These are phyloP conservation scores for Mrakia frigida DNA, from an alignment of 768 basidiomycete genomes.

Conservation along the genomic window DNA sequence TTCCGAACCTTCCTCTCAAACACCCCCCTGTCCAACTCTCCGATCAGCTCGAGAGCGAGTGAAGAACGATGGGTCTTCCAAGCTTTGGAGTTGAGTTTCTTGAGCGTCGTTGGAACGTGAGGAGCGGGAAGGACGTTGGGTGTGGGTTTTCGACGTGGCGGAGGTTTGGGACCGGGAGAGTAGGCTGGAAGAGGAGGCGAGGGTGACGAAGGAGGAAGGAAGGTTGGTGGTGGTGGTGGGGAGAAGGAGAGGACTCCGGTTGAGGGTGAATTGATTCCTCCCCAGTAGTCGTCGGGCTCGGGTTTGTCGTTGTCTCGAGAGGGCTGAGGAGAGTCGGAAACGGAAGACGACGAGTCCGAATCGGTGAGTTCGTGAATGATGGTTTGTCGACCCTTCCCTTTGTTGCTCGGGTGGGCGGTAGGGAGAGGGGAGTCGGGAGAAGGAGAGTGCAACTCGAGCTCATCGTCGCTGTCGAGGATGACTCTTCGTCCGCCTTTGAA, in stretches of 20 bases:
- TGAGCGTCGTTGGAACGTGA: background rate
- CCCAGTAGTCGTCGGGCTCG: background rate
- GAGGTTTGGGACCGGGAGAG: background rate
- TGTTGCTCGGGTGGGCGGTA: background rate
- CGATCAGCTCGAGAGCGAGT: conserved; percentile 18
- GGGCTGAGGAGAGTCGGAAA: background rate
- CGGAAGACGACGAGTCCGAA: background rate
- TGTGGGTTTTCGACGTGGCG: background rate
- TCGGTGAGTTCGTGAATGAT: background rate
- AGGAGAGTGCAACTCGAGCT: background rate
- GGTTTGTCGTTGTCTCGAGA: background rate
- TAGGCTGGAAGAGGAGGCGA: background rate
- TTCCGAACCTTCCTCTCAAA: conserved; percentile 7
- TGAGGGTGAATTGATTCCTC: background rate
- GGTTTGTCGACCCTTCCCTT: background rate
- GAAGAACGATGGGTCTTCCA: conserved; percentile 28
- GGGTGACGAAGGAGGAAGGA: background rate
- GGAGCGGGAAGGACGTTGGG: background rate
- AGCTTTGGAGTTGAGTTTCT: conserved; percentile 29
- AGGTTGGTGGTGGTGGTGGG: background rate
- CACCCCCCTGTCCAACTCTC: conserved; percentile 17
- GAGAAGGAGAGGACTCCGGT: conserved; percentile 5
- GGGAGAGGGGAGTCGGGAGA: background rate
- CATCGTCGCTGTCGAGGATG: conserved; percentile 14
- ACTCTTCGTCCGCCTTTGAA: background rate